A percentile compares a stretch with the other conserved stretches of the same genome.
These are phyloP conservation scores for Mortierella sp. DNA, from an alignment of 371 early-diverging fungal genomes.

Conservation along the genomic window DNA sequence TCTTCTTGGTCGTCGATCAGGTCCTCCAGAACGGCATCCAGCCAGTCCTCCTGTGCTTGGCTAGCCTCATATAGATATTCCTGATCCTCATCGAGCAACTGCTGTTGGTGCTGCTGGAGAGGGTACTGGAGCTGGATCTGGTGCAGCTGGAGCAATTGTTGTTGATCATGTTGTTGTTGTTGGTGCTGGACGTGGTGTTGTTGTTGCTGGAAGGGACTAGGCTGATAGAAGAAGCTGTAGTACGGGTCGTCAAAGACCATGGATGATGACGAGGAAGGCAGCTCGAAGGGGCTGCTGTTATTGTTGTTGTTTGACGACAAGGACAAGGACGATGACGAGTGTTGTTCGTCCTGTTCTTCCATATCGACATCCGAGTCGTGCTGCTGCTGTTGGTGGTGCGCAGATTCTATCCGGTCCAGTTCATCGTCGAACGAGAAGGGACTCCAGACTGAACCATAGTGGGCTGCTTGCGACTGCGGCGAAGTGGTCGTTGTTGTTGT, in stretches of 20 bases:
- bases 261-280: not conserved
- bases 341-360: conserved; percentile 24
- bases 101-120: conserved; percentile 10
- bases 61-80: conserved; percentile 34
- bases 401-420: conserved; percentile 44
- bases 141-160: not conserved
- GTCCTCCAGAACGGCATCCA: conserved; percentile 51
- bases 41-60: conserved; percentile 53
- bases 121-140: conserved; percentile 3
- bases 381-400: conserved; percentile 1
- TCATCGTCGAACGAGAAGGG: conserved; percentile 44
- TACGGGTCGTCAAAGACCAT: conserved; percentile 8
- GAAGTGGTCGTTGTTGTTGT: not conserved
- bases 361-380: conserved; percentile 40
- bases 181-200: not conserved
- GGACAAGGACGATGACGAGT: conserved; percentile 3
- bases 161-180: not conserved
- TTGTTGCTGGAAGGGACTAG: not conserved
- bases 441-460: conserved; percentile 27
- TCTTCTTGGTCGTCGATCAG: conserved; percentile 50
- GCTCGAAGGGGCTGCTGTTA: not conserved
- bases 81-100: conserved; percentile 12
- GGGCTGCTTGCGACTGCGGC: conserved; percentile 14
- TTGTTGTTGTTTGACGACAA: not conserved
- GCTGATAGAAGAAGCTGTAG: not conserved